A percentile compares a stretch with the other conserved stretches of the same genome.
These are phyloP conservation scores for Cryptosporidium meleagridis DNA, from an alignment of 169 alveolate species.

Conservation along the genomic window DNA sequence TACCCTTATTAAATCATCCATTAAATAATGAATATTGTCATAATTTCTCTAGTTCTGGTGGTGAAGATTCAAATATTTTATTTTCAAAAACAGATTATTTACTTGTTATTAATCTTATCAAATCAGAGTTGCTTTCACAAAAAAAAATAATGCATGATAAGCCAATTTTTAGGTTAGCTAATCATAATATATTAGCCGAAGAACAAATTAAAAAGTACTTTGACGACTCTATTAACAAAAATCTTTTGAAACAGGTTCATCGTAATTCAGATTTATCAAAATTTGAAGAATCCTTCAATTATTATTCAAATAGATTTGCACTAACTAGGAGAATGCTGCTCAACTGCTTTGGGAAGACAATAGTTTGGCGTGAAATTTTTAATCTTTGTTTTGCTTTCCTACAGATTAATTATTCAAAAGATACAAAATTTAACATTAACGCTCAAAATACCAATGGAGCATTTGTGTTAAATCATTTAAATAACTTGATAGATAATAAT, in stretches of 20 bases:
- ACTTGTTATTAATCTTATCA: constrained; percentile 4
- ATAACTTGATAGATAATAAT: constrained; percentile 12
- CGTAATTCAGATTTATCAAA: neutral
- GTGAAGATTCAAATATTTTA: neutral
- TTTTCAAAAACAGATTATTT: constrained; percentile 9
- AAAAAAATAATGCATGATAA: neutral
- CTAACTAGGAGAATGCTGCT: constrained; percentile 7
- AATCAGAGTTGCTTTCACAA: constrained; percentile 36
- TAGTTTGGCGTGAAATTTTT: constrained; percentile 69
- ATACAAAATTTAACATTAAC: neutral
- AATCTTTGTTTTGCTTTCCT: constrained; percentile 28
- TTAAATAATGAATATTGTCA: neutral
- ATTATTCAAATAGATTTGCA: neutral
- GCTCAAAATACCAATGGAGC: constrained; percentile 12
- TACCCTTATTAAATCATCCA: neutral
- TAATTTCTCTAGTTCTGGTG: neutral
- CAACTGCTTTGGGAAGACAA: constrained; percentile 43
- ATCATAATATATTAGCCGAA: neutral
- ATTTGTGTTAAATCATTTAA: constrained; percentile 36
- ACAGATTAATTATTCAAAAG: constrained; percentile 12
- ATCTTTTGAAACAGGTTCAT: constrained; percentile 13
- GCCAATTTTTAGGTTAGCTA: neutral
- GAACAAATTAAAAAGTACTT: neutral
- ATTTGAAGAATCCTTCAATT: neutral
- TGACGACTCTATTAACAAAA: constrained; percentile 3